These are phyloP conservation scores for Pseudogymnoascus sp. DNA, from an alignment of 2,329 filamentous ascomycete species.

Conservation along the genomic window DNA sequence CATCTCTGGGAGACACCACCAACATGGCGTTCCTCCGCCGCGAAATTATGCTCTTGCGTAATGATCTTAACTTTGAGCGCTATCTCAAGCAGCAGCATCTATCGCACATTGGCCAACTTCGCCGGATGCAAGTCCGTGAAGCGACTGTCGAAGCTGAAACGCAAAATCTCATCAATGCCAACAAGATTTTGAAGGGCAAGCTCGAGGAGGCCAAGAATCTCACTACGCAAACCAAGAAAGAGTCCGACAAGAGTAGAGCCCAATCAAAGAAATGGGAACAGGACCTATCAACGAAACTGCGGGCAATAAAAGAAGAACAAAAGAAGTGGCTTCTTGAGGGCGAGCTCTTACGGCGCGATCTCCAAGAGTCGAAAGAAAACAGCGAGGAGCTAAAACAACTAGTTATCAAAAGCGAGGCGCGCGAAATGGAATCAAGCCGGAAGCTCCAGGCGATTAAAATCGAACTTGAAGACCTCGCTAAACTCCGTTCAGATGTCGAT, in stretches of 20 bases:
- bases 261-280: slow-evolving; percentile 74
- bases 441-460: slow-evolving; percentile 58
- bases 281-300: slow-evolving; percentile 61
- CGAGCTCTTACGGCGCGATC: slow-evolving; percentile 49
- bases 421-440: slow-evolving; percentile 58
- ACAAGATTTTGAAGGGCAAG: slow-evolving; percentile 65
- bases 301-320: slow-evolving; percentile 61
- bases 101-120: slow-evolving; percentile 71
- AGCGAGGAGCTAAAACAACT: slow-evolving; percentile 58
- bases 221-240: slow-evolving; percentile 64
- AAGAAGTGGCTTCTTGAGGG: slow-evolving; percentile 57
- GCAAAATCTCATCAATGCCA: slow-evolving; percentile 72
- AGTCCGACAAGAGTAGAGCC: slow-evolving; percentile 64
- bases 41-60: slow-evolving; percentile 69
- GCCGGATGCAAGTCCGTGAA: slow-evolving; percentile 67
- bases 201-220: slow-evolving; percentile 66
- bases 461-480: slow-evolving; percentile 54
- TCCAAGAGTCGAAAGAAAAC: slow-evolving; percentile 54
- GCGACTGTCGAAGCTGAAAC: slow-evolving; percentile 76
- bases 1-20: slow-evolving; percentile 33
- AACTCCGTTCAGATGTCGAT: slow-evolving; percentile 52
- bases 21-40: slow-evolving; percentile 57
- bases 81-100: slow-evolving; percentile 81
- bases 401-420: slow-evolving; percentile 62
- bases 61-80: slow-evolving; percentile 76